Conservation (phyloP, 139 green algal genomes). For the Trebouxia sp. region DNA sequence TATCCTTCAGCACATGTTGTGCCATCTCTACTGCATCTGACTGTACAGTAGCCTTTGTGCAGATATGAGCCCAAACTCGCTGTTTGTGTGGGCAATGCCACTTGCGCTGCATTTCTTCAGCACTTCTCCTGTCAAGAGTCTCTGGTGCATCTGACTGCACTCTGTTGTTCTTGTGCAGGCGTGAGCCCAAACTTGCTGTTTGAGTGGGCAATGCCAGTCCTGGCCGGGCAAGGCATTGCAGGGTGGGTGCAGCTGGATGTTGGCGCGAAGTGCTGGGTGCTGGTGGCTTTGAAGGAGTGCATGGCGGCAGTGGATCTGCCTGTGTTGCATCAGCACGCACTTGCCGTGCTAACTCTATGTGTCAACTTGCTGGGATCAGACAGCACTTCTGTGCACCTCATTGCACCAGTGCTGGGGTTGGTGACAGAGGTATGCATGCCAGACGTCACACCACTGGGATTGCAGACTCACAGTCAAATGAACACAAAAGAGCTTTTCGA, state of each 20-base stretch:
- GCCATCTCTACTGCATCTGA: too few relatives aligned
- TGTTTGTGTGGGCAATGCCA: too few relatives aligned
- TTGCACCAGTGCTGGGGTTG: conserved; percentile 39
- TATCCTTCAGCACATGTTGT: too few relatives aligned
- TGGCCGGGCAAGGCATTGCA: conserved; percentile 24
- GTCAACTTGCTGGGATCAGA: conserved; percentile 43
- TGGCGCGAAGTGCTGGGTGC: background rate
- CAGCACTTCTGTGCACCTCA: conserved; percentile 26
- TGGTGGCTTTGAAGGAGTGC: conserved; percentile 43
- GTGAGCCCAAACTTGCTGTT: conserved; percentile 41
- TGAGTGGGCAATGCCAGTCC: conserved; percentile 47
- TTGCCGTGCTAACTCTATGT: conserved; percentile 36
- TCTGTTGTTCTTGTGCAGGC: conserved; percentile 27
- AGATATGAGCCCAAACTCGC: too few relatives aligned
- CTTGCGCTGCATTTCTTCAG: too few relatives aligned
- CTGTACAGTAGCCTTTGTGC: too few relatives aligned
- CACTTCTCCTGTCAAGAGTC: too few relatives aligned
- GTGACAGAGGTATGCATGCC: conserved; percentile 26
- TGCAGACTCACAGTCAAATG: too few relatives aligned
- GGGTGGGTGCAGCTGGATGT: background rate
- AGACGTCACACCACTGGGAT: too few relatives aligned
- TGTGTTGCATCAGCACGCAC: conserved; percentile 29
- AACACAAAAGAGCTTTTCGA: too few relatives aligned
- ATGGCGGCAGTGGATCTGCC: conserved; percentile 37
- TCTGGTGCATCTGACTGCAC: background rate